Base-by-base conservation (phyloP, 2,329 filamentous ascomycete genomes). In the Cylindrodendrum hubeiense region DNA sequence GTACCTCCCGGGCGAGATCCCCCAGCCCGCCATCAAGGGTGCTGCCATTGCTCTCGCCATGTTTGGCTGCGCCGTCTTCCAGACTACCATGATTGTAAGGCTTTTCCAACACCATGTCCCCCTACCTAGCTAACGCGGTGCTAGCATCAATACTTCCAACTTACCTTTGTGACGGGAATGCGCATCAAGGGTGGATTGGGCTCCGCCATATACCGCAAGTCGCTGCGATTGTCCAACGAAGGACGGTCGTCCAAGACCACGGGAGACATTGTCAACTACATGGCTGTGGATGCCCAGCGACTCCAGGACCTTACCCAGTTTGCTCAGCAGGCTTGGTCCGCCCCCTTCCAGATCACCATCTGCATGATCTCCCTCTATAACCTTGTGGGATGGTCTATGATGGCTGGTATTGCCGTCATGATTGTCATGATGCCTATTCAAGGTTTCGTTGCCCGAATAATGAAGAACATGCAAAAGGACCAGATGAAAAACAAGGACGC, bases 401-500 rank as follows among this genome's bases (percentile, higher is more conserved):
- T 99, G 79, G 94, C 96, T 34, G 96, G 96, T 74, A 91, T 99
- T 55, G 95, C 87, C 57, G 93, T 95, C 63, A 99, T 99, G 97
- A 87, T 99, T 66, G 81, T 98, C 73, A 98, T 98, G 95, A 95
- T 99, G 79, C 96, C 96, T 0, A 85, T 98, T 72, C 98, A 99
- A 77, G 95, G 95, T 52, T 85, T 96, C 67, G 96, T 98, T 76
- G 95, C 96, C 24, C 89, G 91, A 63, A 86, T 97, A 73, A 98
- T 98, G 93, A 98, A 97, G 83, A 94, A 87, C 46, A 83, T 99
- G 73, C 97, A 99, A 78, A 97, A 98, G 81, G 86, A 90, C 69
- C 96, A 99, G 83, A 99, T 99, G 96, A 97, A 97, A 85, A 98
- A 98, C 84, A 99, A 99, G 83, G 96, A 99, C 75, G 88, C 94